A percentile compares a stretch with the other conserved stretches of the same genome.
phyloP scores from a whole-genome alignment of 1,139 yeast species.

The Sugiyamaella sp. region DNA sequence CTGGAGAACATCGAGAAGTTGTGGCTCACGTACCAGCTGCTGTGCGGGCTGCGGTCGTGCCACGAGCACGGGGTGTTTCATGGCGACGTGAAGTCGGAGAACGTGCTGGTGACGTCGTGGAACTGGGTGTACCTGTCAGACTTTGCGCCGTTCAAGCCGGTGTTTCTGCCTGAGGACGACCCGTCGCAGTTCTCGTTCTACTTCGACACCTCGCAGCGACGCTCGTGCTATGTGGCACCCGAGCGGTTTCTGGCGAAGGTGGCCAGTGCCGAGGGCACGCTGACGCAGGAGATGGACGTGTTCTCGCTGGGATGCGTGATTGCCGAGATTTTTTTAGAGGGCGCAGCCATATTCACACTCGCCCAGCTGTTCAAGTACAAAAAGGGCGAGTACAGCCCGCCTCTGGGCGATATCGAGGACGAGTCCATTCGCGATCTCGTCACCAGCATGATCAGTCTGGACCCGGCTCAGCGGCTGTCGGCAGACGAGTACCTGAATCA shows the following conservation, averaged over 20 bases:
- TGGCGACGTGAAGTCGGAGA: slow-evolving; percentile 92
- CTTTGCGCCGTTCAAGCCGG: slow-evolving; percentile 85
- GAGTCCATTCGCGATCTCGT: slow-evolving; percentile 56
- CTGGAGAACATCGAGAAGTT: slow-evolving; percentile 77
- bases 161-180: slow-evolving; percentile 84
- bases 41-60: slow-evolving; percentile 61
- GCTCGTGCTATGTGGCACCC: slow-evolving; percentile 92
- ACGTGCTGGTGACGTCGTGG: slow-evolving; percentile 84
- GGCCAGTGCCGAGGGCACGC: slow-evolving; percentile 31
- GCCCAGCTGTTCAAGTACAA: slow-evolving; percentile 86
- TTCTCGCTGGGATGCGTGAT: slow-evolving; percentile 90
- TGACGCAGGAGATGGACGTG: slow-evolving; percentile 79
- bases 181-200: slow-evolving; percentile 93
- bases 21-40: slow-evolving; percentile 81
- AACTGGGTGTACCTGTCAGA: slow-evolving; percentile 85
- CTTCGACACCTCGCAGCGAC: slow-evolving; percentile 85
- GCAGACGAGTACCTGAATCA: slow-evolving; percentile 57
- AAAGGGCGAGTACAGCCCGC: slow-evolving; percentile 67
- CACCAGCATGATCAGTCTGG: slow-evolving; percentile 59
- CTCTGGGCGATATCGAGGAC: slow-evolving; percentile 58
- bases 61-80: slow-evolving; percentile 69
- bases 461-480: slow-evolving; percentile 61
- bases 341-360: slow-evolving; percentile 80
- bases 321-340: slow-evolving; percentile 86
- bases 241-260: slow-evolving; percentile 66